Conservation (phyloP, 441 rosid species). For the Populus tomentosa region DNA sequence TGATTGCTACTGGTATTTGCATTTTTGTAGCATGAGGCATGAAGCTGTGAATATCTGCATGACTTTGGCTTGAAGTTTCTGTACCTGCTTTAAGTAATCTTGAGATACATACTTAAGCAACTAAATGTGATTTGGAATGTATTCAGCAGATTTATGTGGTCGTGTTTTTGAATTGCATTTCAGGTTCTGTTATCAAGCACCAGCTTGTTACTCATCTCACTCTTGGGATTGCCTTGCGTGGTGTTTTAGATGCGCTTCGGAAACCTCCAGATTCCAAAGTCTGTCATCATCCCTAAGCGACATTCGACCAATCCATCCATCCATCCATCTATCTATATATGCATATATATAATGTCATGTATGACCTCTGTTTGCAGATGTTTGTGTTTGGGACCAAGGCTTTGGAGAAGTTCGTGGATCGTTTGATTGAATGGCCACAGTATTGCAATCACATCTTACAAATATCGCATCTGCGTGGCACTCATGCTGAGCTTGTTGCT, state of each 20-base stretch:
- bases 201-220: conserved; percentile 94
- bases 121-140: background rate
- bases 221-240: conserved; percentile 94
- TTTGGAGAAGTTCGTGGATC: conserved; percentile 94
- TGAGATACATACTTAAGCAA: background rate
- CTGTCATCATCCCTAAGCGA: conserved; percentile 16
- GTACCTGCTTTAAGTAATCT: background rate
- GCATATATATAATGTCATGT: background rate
- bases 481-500: conserved; percentile 87
- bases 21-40: background rate
- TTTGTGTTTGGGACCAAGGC: conserved; percentile 97
- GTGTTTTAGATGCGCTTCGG: conserved; percentile 92
- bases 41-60: background rate
- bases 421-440: conserved; percentile 97
- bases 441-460: conserved; percentile 98
- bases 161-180: conserved; percentile 12
- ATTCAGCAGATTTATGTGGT: background rate
- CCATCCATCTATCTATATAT: background rate
- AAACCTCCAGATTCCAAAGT: conserved; percentile 99
- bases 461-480: conserved; percentile 89
- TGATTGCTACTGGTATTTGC: background rate
- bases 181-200: conserved; percentile 92
- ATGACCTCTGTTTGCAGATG: conserved; percentile 55
- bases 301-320: background rate
- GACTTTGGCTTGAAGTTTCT: background rate